These are phyloP conservation scores for Murraya paniculata DNA, from an alignment of 345 rosid genomes.

Conservation along the genomic window DNA sequence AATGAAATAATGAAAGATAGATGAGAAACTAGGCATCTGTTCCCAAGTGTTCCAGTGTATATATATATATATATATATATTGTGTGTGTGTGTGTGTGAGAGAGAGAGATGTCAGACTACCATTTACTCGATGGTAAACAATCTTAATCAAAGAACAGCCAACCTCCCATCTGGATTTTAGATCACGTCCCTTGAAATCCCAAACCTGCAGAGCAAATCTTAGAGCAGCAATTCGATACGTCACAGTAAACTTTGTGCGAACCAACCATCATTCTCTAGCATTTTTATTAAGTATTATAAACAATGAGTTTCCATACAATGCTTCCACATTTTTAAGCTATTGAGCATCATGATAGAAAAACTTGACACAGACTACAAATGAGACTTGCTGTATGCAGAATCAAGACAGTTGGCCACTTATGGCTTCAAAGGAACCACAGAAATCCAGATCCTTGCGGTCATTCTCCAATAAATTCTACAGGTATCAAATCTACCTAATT, in stretches of 20 bases:
- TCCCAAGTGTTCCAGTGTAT: background rate
- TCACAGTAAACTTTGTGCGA: constrained; percentile 3
- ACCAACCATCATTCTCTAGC: background rate
- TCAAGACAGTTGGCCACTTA: background rate
- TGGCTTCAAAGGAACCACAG: background rate
- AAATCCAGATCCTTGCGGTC: background rate
- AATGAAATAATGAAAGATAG: background rate
- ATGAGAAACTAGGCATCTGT: background rate
- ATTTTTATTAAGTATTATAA: background rate
- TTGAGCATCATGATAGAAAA: background rate
- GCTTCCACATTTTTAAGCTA: background rate
- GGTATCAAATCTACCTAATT: background rate
- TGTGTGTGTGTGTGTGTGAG: background rate
- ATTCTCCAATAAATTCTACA: background rate
- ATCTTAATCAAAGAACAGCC: constrained; percentile 76
- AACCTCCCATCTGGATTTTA: constrained; percentile 79
- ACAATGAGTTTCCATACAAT: background rate
- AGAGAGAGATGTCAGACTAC: constrained; percentile 27
- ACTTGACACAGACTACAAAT: background rate
- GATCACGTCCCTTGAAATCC: constrained; percentile 77
- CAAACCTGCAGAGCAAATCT: constrained; percentile 59
- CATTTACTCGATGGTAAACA: constrained; percentile 72
- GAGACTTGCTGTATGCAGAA: background rate
- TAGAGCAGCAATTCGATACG: background rate
- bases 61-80: background rate